Percentiles rank a stretch among this genome's conserved stretches.
These are phyloP conservation scores for Cenchrus purpureus DNA, from an alignment of 176 grass and related monocot species.

Conservation along the genomic window DNA sequence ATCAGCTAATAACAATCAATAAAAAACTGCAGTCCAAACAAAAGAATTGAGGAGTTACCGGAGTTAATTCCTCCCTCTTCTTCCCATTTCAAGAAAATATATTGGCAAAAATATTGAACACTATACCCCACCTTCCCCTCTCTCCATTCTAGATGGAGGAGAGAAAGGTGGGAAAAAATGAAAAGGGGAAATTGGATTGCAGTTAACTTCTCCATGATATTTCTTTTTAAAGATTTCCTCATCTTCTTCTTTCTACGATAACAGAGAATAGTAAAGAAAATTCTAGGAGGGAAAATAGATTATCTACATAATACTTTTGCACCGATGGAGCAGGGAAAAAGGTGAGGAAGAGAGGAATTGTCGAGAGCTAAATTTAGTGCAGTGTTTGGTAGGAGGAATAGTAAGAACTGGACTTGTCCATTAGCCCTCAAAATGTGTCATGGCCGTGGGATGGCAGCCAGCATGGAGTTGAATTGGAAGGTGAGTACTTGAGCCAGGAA, in stretches of 20 bases:
- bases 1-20: background rate
- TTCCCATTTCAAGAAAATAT: constrained; percentile 19
- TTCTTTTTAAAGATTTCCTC: background rate
- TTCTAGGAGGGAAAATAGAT: background rate
- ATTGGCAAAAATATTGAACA: background rate
- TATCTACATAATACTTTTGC: background rate
- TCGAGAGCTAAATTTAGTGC: constrained; percentile 47
- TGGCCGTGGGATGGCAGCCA: background rate
- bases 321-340: constrained; percentile 18
- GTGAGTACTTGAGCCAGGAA: background rate
- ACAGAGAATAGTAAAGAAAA: background rate
- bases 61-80: background rate
- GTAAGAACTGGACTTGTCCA: background rate
- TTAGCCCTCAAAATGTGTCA: background rate
- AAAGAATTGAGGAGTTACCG: background rate
- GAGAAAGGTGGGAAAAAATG: constrained; percentile 40
- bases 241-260: background rate
- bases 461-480: background rate
- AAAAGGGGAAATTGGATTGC: constrained; percentile 25
- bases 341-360: constrained; percentile 31
- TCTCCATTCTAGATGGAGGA: constrained; percentile 44
- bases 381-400: background rate
- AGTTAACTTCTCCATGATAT: background rate
- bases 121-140: constrained; percentile 46
- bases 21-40: background rate